Base-by-base conservation (phyloP, 1,284 basidiomycete species). In the Xerocomus amazonicus region DNA sequence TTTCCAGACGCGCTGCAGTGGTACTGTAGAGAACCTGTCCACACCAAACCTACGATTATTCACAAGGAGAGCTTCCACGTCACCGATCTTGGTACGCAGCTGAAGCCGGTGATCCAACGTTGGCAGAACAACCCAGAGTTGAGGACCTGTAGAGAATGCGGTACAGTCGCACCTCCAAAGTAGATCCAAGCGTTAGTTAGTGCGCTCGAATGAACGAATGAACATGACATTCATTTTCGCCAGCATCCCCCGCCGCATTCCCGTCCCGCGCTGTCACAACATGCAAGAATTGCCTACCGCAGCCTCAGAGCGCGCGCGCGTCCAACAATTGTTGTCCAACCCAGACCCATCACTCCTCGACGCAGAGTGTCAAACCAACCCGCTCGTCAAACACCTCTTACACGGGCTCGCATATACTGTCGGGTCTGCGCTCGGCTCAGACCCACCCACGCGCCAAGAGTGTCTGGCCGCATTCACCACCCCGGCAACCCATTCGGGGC, bases 1-100 rank as follows among this genome's bases (percentile, higher is more conserved):
- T 3, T 9, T 35, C 23, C 64, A 93, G 96, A 99, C 68, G 86
- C 86, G 2, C 77, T 98, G 50, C 83, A 92, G 38, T 98, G 96
- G 96, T 98, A 97, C 69, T 98, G 96, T 71, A 83, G 80, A 27
- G 83, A 85, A 28, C 61, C 70, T 0, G 74, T 73, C 9, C 90
- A 95, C 65, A 59, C 71, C 19, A 73, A 77, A 43, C 92, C 95
- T 0, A 89, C 87, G 3, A 75, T 94, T 56, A 91, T 99, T 62
- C 81, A 88, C 56, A 88, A 97, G 68, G 90, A 90, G 50, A 73
- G 79, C 2, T 94, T 98, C 70, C 89, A 95, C 66, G 90, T 91
- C 60, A 88, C 86, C 0, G 92, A 98, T 66, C 80, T 99, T 32
- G 95, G 94, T 40, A 90, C 89, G 5, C 94, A 98, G 72, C 78